Percentiles rank a stretch among this genome's conserved stretches.
Conservation (phyloP, 352 stramenopile genomes). For the Pythium guiyangense region DNA sequence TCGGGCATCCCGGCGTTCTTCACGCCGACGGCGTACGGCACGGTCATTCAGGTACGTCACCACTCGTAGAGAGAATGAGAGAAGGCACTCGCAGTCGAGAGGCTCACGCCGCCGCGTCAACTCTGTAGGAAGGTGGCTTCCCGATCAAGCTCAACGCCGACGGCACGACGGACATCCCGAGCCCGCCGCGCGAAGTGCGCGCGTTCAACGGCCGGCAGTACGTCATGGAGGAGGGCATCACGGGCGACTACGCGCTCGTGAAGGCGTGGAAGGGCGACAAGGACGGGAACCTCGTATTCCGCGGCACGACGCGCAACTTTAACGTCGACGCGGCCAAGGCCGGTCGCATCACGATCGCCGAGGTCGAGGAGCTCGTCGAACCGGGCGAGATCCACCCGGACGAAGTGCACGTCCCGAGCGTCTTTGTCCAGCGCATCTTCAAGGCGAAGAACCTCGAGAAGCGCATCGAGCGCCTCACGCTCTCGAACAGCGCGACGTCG, state of each 20-base stretch:
- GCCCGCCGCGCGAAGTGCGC: constrained; percentile 60
- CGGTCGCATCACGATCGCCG: constrained; percentile 90
- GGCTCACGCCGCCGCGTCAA: no score
- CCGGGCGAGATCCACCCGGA: constrained; percentile 92
- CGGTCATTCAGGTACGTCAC: constrained; percentile 68
- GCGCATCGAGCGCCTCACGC: constrained; percentile 91
- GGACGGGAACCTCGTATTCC: constrained; percentile 95
- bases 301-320: constrained; percentile 94
- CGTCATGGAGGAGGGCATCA: constrained; percentile 95
- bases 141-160: constrained; percentile 72
- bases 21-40: constrained; percentile 93
- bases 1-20: constrained; percentile 96
- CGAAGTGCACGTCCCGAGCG: constrained; percentile 93
- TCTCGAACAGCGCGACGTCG: constrained; percentile 65
- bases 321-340: constrained; percentile 95
- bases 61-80: no score
- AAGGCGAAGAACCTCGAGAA: constrained; percentile 89
- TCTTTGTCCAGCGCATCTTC: constrained; percentile 96
- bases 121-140: constrained; percentile 46
- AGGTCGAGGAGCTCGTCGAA: constrained; percentile 95
- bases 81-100: no score
- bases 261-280: constrained; percentile 97
- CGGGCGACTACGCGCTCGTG: constrained; percentile 91
- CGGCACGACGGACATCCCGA: constrained; percentile 64
- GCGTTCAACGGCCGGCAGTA: constrained; percentile 89